Base-by-base conservation (phyloP, 1,284 basidiomycete species). In the Fomitopsis palustris region DNA sequence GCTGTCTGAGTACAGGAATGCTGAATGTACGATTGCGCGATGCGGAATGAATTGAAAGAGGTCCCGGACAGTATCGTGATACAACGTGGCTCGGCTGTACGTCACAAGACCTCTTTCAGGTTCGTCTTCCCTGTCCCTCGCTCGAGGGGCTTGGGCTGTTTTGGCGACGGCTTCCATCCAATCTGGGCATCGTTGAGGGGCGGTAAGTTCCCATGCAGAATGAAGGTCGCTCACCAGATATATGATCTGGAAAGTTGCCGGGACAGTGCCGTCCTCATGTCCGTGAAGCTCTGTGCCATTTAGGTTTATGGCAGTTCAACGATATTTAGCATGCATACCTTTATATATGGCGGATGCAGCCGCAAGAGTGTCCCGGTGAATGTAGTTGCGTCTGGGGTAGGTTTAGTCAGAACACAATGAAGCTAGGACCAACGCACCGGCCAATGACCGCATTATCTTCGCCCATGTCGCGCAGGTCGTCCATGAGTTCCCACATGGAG, bases 221-320 rank as follows among this genome's bases (percentile, higher is more conserved):
- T 58, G 14, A 23, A 35, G 42, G 19, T 38, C 19, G 76, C 81
- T 64, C 64, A 93, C 95, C 82, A 98, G 88, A 72, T 93, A 98
- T 62, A 99, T 95, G 55, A 98, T 79, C 70, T 96, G 92, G 76
- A 98, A 99, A 4, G 97, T 99, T 14, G 97, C 97, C 4, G 96
- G 93, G 27, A 99, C 81, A 3, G 82, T 83, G 2, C 91, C 93
- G 69, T 95, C 90, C 64, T 89, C 84, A 59, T 87, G 82, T 4
- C 92, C 93, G 70, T 98, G 91, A 57, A 99, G 69, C 61, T 90
- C 95, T 97, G 16, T 17, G 19, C 21, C 21, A 23, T 51, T 4
- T 41, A 51, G 54, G 31, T 16, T 19, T 42, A 45, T 52, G 61
- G 54, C 23, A 54, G 49, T 25, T 27, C 35, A 17, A 59, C 39